Conservation (phyloP, 768 basidiomycete genomes). For the Trametes elegans region DNA sequence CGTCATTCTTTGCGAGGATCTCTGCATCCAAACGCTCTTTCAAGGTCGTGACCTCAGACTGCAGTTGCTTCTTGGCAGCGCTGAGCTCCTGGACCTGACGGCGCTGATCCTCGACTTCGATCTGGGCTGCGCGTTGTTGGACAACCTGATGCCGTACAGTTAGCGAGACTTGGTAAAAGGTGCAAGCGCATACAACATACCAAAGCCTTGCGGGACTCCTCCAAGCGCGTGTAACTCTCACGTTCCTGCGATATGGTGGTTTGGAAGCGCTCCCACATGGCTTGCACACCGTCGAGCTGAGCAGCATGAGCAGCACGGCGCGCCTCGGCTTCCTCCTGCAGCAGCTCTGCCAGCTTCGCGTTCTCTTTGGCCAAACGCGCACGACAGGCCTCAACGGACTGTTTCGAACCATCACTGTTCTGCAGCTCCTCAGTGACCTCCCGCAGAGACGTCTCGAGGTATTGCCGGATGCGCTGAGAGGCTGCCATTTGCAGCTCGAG, state of each 20-base stretch:
- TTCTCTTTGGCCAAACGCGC: conserved; percentile 59
- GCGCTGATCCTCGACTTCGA: conserved; percentile 65
- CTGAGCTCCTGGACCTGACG: conserved; percentile 59
- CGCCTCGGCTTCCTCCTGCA: conserved; percentile 63
- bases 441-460: conserved; percentile 57
- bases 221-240: conserved; percentile 58
- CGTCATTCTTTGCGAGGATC: conserved; percentile 53
- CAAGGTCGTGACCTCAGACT: conserved; percentile 49
- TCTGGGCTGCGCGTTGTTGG: conserved; percentile 62
- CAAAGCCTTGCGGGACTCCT: conserved; percentile 69
- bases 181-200: conserved; percentile 38
- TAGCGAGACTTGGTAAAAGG: neutral
- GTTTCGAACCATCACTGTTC: conserved; percentile 62
- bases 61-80: conserved; percentile 55
- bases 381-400: conserved; percentile 57
- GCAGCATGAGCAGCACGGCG: conserved; percentile 59
- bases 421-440: conserved; percentile 62
- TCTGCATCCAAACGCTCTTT: conserved; percentile 57
- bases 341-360: conserved; percentile 47
- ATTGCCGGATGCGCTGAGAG: conserved; percentile 63
- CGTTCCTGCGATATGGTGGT: conserved; percentile 56
- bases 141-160: conserved; percentile 44
- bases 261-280: conserved; percentile 67
- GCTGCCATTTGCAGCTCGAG: conserved; percentile 68
- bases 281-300: conserved; percentile 60